Evolutionary conservation across 2,329 filamentous ascomycete species (phyloP).

Genomic region (Pseudogymnoascus sp.): DNA sequence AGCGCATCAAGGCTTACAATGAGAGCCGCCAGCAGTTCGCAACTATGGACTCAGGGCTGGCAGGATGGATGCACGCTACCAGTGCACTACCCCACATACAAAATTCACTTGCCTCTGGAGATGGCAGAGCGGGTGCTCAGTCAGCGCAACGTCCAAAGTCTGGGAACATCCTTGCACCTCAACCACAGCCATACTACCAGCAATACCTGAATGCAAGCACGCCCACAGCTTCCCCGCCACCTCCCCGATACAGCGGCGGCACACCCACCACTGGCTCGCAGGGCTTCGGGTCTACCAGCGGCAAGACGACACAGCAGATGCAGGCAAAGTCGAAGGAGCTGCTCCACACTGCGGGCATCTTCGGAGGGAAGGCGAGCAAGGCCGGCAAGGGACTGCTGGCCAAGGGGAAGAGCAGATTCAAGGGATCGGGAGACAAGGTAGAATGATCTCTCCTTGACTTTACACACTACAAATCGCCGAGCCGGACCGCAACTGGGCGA

Average conservation of each 20-base stretch:
- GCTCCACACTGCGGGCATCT: conserved; percentile 68
- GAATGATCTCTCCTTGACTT: conserved; percentile 47
- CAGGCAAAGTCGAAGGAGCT: conserved; percentile 77
- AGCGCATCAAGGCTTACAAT: conserved; percentile 68
- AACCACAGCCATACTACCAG: conserved; percentile 45
- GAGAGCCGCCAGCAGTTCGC: conserved; percentile 65
- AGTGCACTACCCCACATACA: conserved; percentile 42
- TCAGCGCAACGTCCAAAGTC: conserved; percentile 18
- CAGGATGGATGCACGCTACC: conserved; percentile 44
- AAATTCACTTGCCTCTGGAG: conserved; percentile 18
- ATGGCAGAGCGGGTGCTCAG: conserved; percentile 22
- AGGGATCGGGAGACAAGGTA: conserved; percentile 67
- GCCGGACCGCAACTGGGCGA: conserved; percentile 4
- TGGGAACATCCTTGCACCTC: conserved; percentile 12
- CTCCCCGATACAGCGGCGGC: conserved; percentile 16
- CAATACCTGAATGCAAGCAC: conserved; percentile 46
- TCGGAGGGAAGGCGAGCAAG: conserved; percentile 61
- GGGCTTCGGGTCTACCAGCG: neutral
- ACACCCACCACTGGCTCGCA: conserved; percentile 11
- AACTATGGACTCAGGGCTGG: conserved; percentile 65
- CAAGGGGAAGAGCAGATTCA: conserved; percentile 81
- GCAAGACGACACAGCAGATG: conserved; percentile 29
- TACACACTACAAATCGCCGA: neutral
- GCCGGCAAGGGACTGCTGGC: conserved; percentile 86
- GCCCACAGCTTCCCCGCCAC: conserved; percentile 20